phyloP scores from a whole-genome alignment of 495 filamentous ascomycete species.

The Tuber calosporum region DNA sequence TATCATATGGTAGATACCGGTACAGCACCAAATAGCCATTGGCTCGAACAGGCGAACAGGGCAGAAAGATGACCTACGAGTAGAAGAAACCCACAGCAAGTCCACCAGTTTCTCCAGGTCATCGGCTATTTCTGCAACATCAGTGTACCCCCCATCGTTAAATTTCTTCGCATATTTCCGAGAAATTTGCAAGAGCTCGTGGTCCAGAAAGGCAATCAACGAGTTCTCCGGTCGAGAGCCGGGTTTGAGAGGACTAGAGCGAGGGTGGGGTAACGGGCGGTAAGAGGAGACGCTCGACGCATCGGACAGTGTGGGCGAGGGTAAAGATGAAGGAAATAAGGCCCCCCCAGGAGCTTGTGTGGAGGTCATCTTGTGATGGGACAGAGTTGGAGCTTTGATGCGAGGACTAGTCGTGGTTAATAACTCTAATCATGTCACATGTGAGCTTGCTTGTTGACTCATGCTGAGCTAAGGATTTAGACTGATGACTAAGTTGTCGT shows the following conservation, averaged over 20 bases:
- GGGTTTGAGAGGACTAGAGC: conserved; percentile 29
- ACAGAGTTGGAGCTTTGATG: neutral
- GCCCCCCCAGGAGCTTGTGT: neutral
- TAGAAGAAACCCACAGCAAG: conserved; percentile 41
- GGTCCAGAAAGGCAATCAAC: conserved; percentile 38
- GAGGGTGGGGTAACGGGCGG: conserved; percentile 28
- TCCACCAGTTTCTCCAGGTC: conserved; percentile 39
- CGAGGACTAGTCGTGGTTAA: neutral
- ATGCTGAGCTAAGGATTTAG: neutral
- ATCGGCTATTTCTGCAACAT: conserved; percentile 10
- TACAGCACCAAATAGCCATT: neutral
- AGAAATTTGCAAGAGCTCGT: conserved; percentile 32
- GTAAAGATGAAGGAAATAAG: conserved; percentile 4
- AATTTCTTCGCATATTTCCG: conserved; percentile 36
- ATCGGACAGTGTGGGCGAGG: conserved; percentile 17
- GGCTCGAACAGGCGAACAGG: neutral
- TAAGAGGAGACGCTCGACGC: conserved; percentile 11
- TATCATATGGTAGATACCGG: neutral
- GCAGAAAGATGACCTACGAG: conserved; percentile 23
- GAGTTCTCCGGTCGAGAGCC: conserved; percentile 33
- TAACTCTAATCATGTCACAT: neutral
- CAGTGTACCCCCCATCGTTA: conserved; percentile 27
- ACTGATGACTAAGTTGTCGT: neutral
- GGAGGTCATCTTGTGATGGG: conserved; percentile 8
- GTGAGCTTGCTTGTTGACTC: neutral